Evolutionary conservation across 2,329 filamentous ascomycete genomes (phyloP).

Genomic region (Verticillium albo-atrum): DNA sequence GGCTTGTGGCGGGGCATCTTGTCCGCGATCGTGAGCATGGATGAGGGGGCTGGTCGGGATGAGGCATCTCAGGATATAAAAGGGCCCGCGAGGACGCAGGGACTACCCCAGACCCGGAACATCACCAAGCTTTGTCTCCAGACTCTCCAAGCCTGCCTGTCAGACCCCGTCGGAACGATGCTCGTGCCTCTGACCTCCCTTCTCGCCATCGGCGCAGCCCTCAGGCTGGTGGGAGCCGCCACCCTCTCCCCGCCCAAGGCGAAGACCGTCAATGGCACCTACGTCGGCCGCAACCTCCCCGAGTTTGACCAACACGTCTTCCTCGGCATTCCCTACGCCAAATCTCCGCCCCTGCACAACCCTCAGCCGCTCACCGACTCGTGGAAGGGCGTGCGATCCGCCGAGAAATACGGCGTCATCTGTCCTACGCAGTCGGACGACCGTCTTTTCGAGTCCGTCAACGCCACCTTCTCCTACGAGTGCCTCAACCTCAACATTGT

Average conservation of each 20-base stretch:
- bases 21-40: background rate
- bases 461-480: conserved; percentile 41
- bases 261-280: conserved; percentile 29
- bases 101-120: too few species aligned
- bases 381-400: conserved; percentile 34
- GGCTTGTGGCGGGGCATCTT: background rate
- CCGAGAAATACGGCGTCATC: conserved; percentile 36
- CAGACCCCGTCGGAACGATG: background rate
- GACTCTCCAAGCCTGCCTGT: too few species aligned
- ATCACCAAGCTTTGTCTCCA: background rate
- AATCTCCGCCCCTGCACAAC: conserved; percentile 39
- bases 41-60: too few species aligned
- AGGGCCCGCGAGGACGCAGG: background rate
- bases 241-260: background rate
- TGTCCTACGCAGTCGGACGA: conserved; percentile 24
- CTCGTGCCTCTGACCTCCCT: background rate
- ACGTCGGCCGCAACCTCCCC: conserved; percentile 27
- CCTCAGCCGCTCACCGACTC: conserved; percentile 42
- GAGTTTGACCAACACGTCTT: conserved; percentile 40
- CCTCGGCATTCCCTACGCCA: conserved; percentile 45
- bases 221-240: background rate
- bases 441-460: conserved; percentile 7
- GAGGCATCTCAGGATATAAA: background rate
- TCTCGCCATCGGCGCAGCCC: background rate
- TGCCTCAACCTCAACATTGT: conserved; percentile 60